Percentiles rank a stretch among this genome's conserved stretches.
phyloP scores from a whole-genome alignment of 805 yeast species.

The Lipomyces lipofer region DNA sequence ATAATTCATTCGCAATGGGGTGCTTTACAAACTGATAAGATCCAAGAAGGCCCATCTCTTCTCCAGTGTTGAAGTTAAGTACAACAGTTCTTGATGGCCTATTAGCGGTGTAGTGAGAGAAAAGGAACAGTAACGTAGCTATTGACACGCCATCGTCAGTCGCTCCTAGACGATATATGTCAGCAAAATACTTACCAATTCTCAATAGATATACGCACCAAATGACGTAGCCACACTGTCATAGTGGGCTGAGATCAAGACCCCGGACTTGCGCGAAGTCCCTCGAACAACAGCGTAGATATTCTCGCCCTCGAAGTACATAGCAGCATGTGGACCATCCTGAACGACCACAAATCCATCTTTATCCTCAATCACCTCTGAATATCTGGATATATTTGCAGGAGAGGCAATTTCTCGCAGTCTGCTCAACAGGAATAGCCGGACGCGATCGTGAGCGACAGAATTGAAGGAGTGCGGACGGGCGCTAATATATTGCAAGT shows the following conservation, averaged over 20 bases:
- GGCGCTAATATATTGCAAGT: slow-evolving; percentile 66
- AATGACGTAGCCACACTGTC: slow-evolving; percentile 84
- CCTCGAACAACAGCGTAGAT: slow-evolving; percentile 74
- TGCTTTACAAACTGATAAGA: slow-evolving; percentile 72
- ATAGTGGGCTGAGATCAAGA: slow-evolving; percentile 78
- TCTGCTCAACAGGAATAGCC: slow-evolving; percentile 56
- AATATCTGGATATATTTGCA: slow-evolving; percentile 7
- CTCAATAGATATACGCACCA: slow-evolving; percentile 45
- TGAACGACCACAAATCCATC: slow-evolving; percentile 43
- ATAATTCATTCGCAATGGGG: slow-evolving; percentile 63
- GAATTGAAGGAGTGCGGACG: slow-evolving; percentile 77
- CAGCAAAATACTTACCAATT: background rate
- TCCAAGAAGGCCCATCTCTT: slow-evolving; percentile 84
- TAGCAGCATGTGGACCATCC: slow-evolving; percentile 33
- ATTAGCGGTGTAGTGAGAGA: slow-evolving; percentile 15
- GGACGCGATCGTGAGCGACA: slow-evolving; percentile 70
- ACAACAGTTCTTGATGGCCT: slow-evolving; percentile 67
- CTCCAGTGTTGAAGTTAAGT: slow-evolving; percentile 85
- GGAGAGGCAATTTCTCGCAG: slow-evolving; percentile 41
- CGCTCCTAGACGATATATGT: slow-evolving; percentile 39
- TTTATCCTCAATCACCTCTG: slow-evolving; percentile 45
- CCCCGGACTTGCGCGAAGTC: slow-evolving; percentile 58
- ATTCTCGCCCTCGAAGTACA: slow-evolving; percentile 77
- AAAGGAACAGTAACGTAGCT: slow-evolving; percentile 26
- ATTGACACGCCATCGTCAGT: slow-evolving; percentile 63